Percentiles rank a stretch among this genome's conserved stretches.
These are phyloP conservation scores for Penicillium maclennaniae DNA, from an alignment of 495 filamentous ascomycete species.

Conservation along the genomic window DNA sequence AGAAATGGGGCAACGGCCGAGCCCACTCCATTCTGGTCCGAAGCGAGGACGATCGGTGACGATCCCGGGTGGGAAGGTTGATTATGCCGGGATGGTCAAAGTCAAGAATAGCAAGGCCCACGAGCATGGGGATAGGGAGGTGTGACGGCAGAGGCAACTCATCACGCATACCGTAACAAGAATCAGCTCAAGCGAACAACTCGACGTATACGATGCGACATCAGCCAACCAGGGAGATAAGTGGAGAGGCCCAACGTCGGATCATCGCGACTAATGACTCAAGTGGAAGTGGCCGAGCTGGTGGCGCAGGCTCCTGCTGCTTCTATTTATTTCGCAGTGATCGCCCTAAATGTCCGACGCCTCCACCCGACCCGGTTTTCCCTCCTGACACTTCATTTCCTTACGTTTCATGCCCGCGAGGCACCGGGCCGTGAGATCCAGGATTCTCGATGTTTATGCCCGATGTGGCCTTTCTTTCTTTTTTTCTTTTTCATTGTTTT, in stretches of 20 bases:
- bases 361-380: conserved; percentile 18
- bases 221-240: conserved; percentile 1
- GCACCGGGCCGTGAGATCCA: conserved; percentile 1
- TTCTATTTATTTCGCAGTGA: conserved; percentile 17
- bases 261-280: conserved; percentile 25
- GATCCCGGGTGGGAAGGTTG: conserved; percentile 3
- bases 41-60: conserved; percentile 20
- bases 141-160: not conserved
- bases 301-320: conserved; percentile 7
- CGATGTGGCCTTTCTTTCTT: too few species aligned
- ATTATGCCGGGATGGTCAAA: not conserved
- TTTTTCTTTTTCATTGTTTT: too few species aligned
- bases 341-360: conserved; percentile 24
- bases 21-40: conserved; percentile 7
- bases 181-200: not conserved
- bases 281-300: conserved; percentile 21
- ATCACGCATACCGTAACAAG: not conserved
- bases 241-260: conserved; percentile 17
- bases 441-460: not conserved
- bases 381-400: conserved; percentile 4
- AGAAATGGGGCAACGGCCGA: conserved; percentile 14
- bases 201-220: not conserved
- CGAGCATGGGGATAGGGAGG: not conserved
- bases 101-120: not conserved
- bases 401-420: not conserved